A percentile compares a stretch with the other conserved stretches of the same genome.
These are phyloP conservation scores for Dioszegia aurantiaca DNA, from an alignment of 768 basidiomycete genomes.

Conservation along the genomic window DNA sequence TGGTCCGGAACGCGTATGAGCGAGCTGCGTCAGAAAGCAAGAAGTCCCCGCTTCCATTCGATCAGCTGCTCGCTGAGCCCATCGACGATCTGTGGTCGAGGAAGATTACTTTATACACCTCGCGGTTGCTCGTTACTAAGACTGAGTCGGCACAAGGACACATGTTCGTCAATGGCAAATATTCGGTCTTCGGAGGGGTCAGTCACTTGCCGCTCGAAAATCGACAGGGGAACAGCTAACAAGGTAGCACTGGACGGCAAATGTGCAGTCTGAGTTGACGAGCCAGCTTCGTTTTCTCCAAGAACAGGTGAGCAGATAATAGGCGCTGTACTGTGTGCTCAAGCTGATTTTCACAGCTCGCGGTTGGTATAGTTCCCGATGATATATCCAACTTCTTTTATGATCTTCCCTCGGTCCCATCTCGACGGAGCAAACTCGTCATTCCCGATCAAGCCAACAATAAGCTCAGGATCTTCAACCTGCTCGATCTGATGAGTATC, in stretches of 20 bases:
- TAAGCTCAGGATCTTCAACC: constrained; percentile 59
- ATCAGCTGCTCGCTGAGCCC: constrained; percentile 33
- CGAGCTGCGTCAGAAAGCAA: constrained; percentile 11
- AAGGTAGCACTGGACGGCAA: constrained; percentile 59
- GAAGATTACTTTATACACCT: constrained; percentile 59
- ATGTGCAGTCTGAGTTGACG: constrained; percentile 62
- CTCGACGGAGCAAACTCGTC: constrained; percentile 73
- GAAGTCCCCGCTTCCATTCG: constrained; percentile 38
- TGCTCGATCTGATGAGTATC: constrained; percentile 59
- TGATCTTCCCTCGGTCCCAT: constrained; percentile 70
- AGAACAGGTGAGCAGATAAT: constrained; percentile 59
- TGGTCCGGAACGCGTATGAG: constrained; percentile 30
- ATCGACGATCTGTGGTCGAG: constrained; percentile 53
- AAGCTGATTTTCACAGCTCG: constrained; percentile 57
- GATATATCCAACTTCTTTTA: constrained; percentile 78
- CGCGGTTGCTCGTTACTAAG: constrained; percentile 61
- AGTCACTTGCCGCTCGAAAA: constrained; percentile 37
- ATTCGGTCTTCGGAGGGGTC: constrained; percentile 67
- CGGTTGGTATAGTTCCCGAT: constrained; percentile 28
- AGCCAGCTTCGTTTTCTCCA: constrained; percentile 68
- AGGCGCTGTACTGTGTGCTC: background rate
- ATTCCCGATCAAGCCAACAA: constrained; percentile 59
- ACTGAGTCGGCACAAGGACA: constrained; percentile 58
- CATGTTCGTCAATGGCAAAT: constrained; percentile 85
- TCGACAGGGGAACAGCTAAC: background rate